Conservation (phyloP, 768 basidiomycete species). For the Collybia sordida region DNA sequence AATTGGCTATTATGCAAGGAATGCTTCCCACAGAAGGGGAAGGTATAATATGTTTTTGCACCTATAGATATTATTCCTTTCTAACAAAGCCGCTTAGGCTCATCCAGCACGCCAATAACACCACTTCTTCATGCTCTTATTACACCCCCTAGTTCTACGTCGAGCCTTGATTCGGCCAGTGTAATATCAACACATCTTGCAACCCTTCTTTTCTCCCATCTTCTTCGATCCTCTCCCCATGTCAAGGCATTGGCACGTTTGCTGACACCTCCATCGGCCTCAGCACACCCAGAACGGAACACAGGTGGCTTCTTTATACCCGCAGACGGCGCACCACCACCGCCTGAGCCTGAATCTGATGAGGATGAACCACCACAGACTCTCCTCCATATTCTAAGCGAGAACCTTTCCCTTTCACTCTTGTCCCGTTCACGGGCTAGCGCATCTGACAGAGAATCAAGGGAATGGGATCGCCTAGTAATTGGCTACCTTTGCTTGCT, state of each 20-base stretch:
- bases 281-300: constrained; percentile 25
- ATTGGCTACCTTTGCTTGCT: constrained; percentile 83
- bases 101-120: constrained; percentile 48
- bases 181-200: constrained; percentile 73
- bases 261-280: constrained; percentile 53
- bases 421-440: constrained; percentile 71
- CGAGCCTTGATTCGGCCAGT: constrained; percentile 47
- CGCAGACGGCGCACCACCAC: constrained; percentile 56
- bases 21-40: constrained; percentile 66
- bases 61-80: neutral
- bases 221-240: constrained; percentile 66
- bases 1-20: constrained; percentile 64
- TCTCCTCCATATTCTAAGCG: constrained; percentile 82
- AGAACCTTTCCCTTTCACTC: constrained; percentile 86
- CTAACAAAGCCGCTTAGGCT: constrained; percentile 15
- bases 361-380: constrained; percentile 69
- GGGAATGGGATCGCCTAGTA: constrained; percentile 91
- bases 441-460: constrained; percentile 65
- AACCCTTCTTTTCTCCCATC: constrained; percentile 75
- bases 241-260: constrained; percentile 64
- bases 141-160: constrained; percentile 56
- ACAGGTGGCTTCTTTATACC: constrained; percentile 67
- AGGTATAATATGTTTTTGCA: constrained; percentile 17
- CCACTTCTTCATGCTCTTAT: constrained; percentile 72
- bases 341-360: constrained; percentile 34